Evolutionary conservation across 495 filamentous ascomycete species (phyloP).

Genomic region (Daldinia concentrica): DNA sequence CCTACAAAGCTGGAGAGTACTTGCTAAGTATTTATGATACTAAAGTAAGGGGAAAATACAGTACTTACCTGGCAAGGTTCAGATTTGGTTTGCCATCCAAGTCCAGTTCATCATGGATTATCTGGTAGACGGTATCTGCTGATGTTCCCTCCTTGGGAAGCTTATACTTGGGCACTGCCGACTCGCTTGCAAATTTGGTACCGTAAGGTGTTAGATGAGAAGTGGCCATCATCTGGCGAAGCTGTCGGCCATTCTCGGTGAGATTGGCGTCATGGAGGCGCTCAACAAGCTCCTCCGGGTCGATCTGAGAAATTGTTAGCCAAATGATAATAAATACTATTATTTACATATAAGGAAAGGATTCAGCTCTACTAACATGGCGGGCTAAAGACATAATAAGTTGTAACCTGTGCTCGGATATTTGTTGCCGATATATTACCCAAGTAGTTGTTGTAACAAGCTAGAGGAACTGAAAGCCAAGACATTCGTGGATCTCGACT

Average conservation of each 20-base stretch:
- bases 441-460: background rate
- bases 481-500: background rate
- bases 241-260: conserved; percentile 53
- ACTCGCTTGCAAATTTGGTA: conserved; percentile 67
- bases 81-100: conserved; percentile 77
- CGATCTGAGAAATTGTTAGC: conserved; percentile 53
- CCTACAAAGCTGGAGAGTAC: conserved; percentile 66
- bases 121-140: conserved; percentile 70
- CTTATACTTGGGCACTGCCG: conserved; percentile 73
- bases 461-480: background rate
- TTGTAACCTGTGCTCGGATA: background rate
- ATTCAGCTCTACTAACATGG: conserved; percentile 8
- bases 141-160: conserved; percentile 70
- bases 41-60: background rate
- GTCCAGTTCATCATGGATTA: conserved; percentile 78
- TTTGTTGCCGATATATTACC: too few relatives aligned
- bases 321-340: conserved; percentile 3
- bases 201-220: conserved; percentile 71
- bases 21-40: conserved; percentile 1
- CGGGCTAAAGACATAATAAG: conserved; percentile 22
- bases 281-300: conserved; percentile 69
- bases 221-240: conserved; percentile 52
- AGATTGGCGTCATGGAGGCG: conserved; percentile 58
- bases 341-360: background rate
- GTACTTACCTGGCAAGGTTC: conserved; percentile 69